Percentiles rank a stretch among this genome's conserved stretches.
Conservation (phyloP, 2,329 filamentous ascomycete genomes). For the Harringtonia aguacate region DNA sequence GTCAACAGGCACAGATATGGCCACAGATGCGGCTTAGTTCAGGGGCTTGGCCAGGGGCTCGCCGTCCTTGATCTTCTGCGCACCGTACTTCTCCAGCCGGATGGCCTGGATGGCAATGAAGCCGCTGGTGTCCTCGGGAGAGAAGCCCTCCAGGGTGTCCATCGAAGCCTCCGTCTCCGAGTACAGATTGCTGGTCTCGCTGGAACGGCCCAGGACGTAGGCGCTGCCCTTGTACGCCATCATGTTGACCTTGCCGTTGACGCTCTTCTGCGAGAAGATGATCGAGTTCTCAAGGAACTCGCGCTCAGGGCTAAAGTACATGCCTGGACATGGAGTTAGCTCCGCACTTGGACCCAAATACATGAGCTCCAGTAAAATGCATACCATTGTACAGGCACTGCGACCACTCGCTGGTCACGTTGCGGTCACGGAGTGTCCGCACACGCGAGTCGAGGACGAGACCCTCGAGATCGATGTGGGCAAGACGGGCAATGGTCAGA, state of each 20-base stretch:
- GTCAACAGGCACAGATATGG: too few species aligned
- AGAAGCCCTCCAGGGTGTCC: constrained; percentile 35
- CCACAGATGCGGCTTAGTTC: too few species aligned
- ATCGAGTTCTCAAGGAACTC: constrained; percentile 56
- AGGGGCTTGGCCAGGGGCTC: constrained; percentile 6
- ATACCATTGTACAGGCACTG: constrained; percentile 31
- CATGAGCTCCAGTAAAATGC: too few species aligned
- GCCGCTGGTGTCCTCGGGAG: constrained; percentile 29
- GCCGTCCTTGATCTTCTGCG: constrained; percentile 26
- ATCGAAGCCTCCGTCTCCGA: constrained; percentile 36
- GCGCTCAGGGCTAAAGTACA: constrained; percentile 38
- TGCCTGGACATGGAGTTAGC: too few species aligned
- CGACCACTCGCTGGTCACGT: constrained; percentile 41
- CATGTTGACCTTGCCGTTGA: constrained; percentile 27
- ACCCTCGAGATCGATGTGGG: constrained; percentile 36
- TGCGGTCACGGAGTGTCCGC: constrained; percentile 46
- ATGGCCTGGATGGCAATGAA: constrained; percentile 63
- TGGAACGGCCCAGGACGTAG: constrained; percentile 34
- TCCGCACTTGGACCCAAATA: too few species aligned
- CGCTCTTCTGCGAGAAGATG: constrained; percentile 45
- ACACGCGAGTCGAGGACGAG: constrained; percentile 46
- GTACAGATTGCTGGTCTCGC: constrained; percentile 37
- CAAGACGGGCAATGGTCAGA: constrained; percentile 22
- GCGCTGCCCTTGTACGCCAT: constrained; percentile 29
- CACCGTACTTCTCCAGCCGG: constrained; percentile 45